Evolutionary conservation across 495 filamentous ascomycete genomes (phyloP), one percentile per base, ranked within the genome.

Genomic region (Neurospora sp.): DNA sequence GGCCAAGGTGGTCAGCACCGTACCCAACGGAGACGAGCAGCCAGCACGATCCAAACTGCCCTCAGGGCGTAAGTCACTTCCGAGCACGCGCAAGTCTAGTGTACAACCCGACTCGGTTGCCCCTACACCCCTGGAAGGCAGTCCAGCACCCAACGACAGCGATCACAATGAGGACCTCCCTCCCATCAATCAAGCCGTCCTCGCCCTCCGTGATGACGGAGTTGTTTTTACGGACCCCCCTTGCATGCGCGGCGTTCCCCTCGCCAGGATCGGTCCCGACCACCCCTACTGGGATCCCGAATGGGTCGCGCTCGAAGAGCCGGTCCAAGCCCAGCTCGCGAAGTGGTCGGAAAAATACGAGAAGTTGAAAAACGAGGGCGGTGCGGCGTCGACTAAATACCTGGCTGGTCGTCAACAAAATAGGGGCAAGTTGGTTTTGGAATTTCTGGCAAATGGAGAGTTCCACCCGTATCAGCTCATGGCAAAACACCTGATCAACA

Each of bases 381-480:
- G 74, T 1, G 75, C 78, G 14, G 77, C 79, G n/a, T 80, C 82
- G 1, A 82, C 78, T 38, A 81, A 85, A 40, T 85, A 83, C 44
- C 73, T 85, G 27, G 83, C 83, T 14, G 82, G 83, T 6, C 80
- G 85, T 1, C 84, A 87, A 74, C 77, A 84, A 41, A 86, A 87
- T 69, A 75, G 85, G 39, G 85, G 85, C 66, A 79, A 81, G 12
- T 46, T 81, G 7, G 81, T 85, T 11, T 75, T 86, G 38, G 77
- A 81, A 70, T 87, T 84, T 70, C 77, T 87, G 5, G 59, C 77
- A 14, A 78, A 82, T 3, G 84, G 81, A 16, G 75, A 81, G n/a
- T 79, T 86, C 48, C 84, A 85, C 71, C 85, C 85, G 4, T 86
- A 84, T 76, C 85, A 87, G 74, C 80, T 87, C 20, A 78, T 85